Conservation (phyloP, 164 flowering plant genomes). For the Kingdonia uniflora region DNA sequence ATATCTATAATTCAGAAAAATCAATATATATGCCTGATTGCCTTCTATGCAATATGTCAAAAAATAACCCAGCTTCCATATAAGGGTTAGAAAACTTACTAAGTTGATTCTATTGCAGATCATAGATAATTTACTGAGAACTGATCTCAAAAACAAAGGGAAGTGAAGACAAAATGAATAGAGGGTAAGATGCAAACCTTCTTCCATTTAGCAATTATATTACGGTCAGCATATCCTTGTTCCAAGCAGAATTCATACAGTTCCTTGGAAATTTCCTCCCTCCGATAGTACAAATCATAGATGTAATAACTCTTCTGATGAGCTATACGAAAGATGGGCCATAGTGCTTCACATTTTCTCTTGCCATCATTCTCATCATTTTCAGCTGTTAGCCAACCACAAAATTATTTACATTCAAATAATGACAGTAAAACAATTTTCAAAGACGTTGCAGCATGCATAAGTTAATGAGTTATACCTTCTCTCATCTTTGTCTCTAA, state of each 20-base stretch:
- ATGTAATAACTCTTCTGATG: conserved; percentile 87
- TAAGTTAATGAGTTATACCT: too few species aligned
- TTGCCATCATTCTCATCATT: conserved; percentile 82
- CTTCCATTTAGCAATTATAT: conserved; percentile 74
- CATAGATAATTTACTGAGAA: too few species aligned
- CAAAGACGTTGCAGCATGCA: too few species aligned
- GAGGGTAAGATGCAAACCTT: too few species aligned
- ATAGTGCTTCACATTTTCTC: conserved; percentile 74
- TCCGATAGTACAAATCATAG: conserved; percentile 60
- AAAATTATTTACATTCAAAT: conserved; percentile 1
- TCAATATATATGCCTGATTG: too few species aligned
- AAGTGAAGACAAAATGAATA: too few species aligned
- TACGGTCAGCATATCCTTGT: conserved; percentile 80
- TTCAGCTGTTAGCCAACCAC: conserved; percentile 78
- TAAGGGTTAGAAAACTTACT: too few species aligned
- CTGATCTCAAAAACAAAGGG: too few species aligned
- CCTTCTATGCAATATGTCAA: too few species aligned
- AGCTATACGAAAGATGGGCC: conserved; percentile 81
- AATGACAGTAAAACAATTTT: neutral
- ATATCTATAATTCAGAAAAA: too few species aligned
- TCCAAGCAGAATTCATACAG: conserved; percentile 79
- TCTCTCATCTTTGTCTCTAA: conserved; percentile 85
- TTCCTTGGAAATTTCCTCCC: conserved; percentile 76
- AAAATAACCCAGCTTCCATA: too few species aligned
- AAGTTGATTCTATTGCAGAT: too few species aligned